Evolutionary conservation across 2,329 filamentous ascomycete genomes (phyloP), one percentile per base, ranked within the genome.

Genomic region (Arthroderma sp.): DNA sequence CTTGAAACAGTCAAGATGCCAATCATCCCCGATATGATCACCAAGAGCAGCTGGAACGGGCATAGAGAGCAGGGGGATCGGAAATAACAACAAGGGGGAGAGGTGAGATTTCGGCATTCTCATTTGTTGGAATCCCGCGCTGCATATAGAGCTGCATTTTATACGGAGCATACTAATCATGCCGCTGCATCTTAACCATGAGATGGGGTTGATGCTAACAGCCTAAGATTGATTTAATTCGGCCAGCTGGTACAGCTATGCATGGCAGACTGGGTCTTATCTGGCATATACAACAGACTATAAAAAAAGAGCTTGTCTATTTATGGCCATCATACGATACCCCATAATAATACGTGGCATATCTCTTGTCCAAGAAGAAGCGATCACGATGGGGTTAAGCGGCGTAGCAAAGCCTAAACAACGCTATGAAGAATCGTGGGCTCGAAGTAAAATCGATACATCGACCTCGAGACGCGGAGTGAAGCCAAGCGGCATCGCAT

Each of bases 341-440:
- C 11, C 44, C 23, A 31, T 51, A 49, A 3, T 8, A 31, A 51
- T 51, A 51, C 44, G 44, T 51, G 44, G 44, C 44, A 51, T 51
- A 33, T 11, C 25, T 51, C 13, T n/a, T 11, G 23, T 33, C 44
- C 44, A 31, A 17, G 13, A 31, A 31, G 25, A 9, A 9, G 41
- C 15, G n/a, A 25, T 33, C 15, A n/a, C 4, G 21, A 47, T 17
- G 7, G 25, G 9, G 28, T 47, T n/a, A 51, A 51, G 44, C 44
- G 44, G 44, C 44, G 44, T 51, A 51, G 44, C 44, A 51, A 51
- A 51, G 44, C 25, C 44, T 33, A 51, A 51, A 51, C 44, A 51
- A 33, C 23, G 44, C 21, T 25, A 51, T 33, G 44, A 31, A 51
- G 44, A 33, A 51, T 33, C 28, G 25, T 5, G 8, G 44, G 44